These are phyloP conservation scores for Albugo candida DNA, from an alignment of 352 stramenopile species.

Conservation along the genomic window DNA sequence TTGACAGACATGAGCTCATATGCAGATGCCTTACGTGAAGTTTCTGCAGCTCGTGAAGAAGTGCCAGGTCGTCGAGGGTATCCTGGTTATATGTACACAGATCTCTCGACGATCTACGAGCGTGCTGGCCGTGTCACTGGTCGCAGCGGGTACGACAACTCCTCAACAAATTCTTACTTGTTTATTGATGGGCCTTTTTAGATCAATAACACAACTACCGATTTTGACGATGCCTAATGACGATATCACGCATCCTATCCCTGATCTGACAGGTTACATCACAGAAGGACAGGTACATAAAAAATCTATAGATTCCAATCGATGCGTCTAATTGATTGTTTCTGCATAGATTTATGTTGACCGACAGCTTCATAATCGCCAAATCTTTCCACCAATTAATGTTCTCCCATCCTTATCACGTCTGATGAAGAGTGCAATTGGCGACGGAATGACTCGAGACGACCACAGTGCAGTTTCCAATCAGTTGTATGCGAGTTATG, in stretches of 20 bases:
- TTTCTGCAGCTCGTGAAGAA: constrained; percentile 88
- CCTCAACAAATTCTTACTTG: not conserved
- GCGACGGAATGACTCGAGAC: constrained; percentile 96
- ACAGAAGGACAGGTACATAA: constrained; percentile 91
- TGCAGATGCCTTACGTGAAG: constrained; percentile 92
- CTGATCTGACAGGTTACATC: constrained; percentile 99
- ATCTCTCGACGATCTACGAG: constrained; percentile 99
- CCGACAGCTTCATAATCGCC: constrained; percentile 94
- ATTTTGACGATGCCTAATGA: constrained; percentile 99
- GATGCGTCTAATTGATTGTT: constrained; percentile 3
- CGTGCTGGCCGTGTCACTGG: constrained; percentile 92
- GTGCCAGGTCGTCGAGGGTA: constrained; percentile 96
- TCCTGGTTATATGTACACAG: constrained; percentile 99
- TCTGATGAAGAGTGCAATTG: constrained; percentile 99
- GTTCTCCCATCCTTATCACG: constrained; percentile 95
- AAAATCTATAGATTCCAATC: not conserved
- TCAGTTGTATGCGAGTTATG: constrained; percentile 87
- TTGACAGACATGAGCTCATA: constrained; percentile 99
- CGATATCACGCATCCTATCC: constrained; percentile 99
- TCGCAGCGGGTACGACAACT: constrained; percentile 90
- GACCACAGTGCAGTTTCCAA: constrained; percentile 98
- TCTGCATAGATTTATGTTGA: constrained; percentile 89
- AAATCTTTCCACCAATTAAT: constrained; percentile 99
- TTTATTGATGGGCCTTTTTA: not conserved
- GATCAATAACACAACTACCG: constrained; percentile 96